Base-by-base conservation (phyloP, 2,329 filamentous ascomycete genomes). In the Ceratocystis albifundus region DNA sequence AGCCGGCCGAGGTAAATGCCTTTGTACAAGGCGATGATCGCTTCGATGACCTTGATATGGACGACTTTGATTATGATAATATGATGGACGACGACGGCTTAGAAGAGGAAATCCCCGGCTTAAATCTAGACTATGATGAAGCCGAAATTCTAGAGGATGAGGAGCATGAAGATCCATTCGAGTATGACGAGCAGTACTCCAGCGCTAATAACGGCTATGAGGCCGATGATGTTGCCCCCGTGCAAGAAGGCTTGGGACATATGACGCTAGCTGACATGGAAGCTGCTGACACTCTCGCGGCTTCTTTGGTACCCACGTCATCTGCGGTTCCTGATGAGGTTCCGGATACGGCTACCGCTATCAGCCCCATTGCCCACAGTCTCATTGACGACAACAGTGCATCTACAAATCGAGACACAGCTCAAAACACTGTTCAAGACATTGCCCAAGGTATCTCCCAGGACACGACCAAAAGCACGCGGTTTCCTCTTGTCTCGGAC, bases 11-110 rank as follows among this genome's bases (percentile, higher is more conserved):
- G 63, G 70, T 45, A 73, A 74, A 71, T 45, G 53, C 61, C 7
- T 65, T 66, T 59, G 55, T 61, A 2, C 28, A 67, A 15, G 76
- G 78, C 50, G 81, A 84, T 71, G 82, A 82, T 2, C 76, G 80
- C 20, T 84, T 79, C 69, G 83, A 86, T 69, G 84, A 86, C 64
- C 63, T 68, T 48, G 66, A 68, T 55, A 84, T 84, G 70, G 82
- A 86, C 69, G 84, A 84, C 5, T 82, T 84, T 69, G 82, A 85
- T 71, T 85, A 85, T 70, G 82, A 86, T 66, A 82, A 80, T 12
- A 84, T 85, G 79, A 82, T 85, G 76, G 83, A 86, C 32, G 84
- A 86, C 63, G 85, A 83, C 69, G 84, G 81, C 0, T 75, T 85
- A 2, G 86, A 89, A 69, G 87, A 89, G 72, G 78, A 78, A n/a